phyloP scores from a whole-genome alignment of 2,329 filamentous ascomycete genomes.

The Aspergillus amoenus region DNA sequence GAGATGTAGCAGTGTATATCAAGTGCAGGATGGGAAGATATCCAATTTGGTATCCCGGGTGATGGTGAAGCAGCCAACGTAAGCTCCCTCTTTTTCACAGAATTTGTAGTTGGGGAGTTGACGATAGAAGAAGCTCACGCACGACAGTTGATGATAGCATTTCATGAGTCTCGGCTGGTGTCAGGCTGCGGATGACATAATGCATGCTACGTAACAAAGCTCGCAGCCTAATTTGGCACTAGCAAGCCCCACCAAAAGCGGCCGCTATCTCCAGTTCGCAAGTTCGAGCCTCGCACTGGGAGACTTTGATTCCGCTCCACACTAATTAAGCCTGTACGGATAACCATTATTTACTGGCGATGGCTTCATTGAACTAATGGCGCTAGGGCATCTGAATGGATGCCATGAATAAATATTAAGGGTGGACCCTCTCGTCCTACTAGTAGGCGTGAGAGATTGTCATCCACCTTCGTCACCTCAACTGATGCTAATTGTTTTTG shows the following conservation, averaged over 20 bases:
- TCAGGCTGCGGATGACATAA: constrained; percentile 28
- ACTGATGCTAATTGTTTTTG: neutral
- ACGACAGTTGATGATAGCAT: constrained; percentile 19
- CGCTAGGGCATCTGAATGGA: no score
- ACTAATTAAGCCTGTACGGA: neutral
- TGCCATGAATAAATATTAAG: neutral
- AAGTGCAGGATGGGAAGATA: neutral
- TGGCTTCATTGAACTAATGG: neutral
- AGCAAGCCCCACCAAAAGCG: neutral
- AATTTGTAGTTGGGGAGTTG: constrained; percentile 7
- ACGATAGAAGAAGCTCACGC: constrained; percentile 16
- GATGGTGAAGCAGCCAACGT: neutral
- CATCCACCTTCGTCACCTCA: neutral
- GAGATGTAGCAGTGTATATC: constrained; percentile 7
- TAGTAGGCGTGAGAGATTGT: neutral
- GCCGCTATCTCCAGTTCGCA: neutral
- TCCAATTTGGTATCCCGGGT: neutral
- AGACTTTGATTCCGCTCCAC: neutral
- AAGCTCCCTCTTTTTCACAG: constrained; percentile 9
- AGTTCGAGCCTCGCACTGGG: neutral
- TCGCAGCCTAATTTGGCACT: constrained; percentile 18
- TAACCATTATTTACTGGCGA: neutral
- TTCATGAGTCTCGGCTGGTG: constrained; percentile 16
- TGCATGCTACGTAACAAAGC: constrained; percentile 23
- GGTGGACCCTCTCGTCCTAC: neutral